phyloP scores from a whole-genome alignment of 176 grass and related monocot genomes.

The Paspalum vaginatum region DNA sequence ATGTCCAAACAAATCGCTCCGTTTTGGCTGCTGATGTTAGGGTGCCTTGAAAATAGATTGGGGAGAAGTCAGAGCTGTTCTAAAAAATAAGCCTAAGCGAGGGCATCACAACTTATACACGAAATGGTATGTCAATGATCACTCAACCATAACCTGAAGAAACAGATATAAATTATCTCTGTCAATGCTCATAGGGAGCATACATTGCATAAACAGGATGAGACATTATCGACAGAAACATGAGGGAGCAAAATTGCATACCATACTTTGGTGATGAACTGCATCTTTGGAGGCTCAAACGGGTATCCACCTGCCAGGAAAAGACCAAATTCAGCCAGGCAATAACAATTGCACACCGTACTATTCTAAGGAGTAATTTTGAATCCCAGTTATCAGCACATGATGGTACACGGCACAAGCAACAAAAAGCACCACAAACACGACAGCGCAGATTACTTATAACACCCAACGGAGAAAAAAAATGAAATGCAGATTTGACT shows the following conservation, averaged over 20 bases:
- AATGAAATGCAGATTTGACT: slow-evolving; percentile 1
- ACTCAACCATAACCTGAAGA: not conserved
- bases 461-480: not conserved
- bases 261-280: slow-evolving; percentile 99
- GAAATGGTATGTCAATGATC: not conserved
- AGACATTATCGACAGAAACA: not conserved
- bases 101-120: not conserved
- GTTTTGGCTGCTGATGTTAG: slow-evolving; percentile 99
- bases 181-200: not conserved
- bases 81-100: not conserved
- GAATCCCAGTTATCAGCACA: slow-evolving; percentile 1
- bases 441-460: not conserved
- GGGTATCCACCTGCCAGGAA: slow-evolving; percentile 85
- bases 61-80: slow-evolving; percentile 32
- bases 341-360: not conserved
- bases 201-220: not conserved
- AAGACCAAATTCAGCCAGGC: slow-evolving; percentile 24
- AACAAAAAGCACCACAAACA: not conserved
- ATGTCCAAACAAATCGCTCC: slow-evolving; percentile 99
- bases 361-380: not conserved
- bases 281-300: slow-evolving; percentile 99
- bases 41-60: slow-evolving; percentile 74
- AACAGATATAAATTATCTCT: no score
- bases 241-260: slow-evolving; percentile 44
- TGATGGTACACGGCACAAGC: not conserved